phyloP scores from a whole-genome alignment of 2,329 filamentous ascomycete genomes.

The Cercospora nicotianae region DNA sequence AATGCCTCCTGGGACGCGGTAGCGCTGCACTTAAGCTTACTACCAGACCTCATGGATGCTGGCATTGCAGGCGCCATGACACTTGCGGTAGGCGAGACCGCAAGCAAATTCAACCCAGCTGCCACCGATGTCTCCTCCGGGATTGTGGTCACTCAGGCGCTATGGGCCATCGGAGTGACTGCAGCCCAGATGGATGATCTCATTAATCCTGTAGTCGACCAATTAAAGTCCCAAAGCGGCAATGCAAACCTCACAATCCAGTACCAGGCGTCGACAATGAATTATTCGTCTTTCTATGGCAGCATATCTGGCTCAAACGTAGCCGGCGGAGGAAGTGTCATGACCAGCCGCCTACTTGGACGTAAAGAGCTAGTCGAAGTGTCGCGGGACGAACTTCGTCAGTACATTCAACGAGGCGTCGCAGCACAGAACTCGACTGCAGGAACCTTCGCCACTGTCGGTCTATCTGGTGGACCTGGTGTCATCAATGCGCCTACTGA shows the following conservation, averaged over 20 bases:
- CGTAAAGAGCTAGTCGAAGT: conserved; percentile 33
- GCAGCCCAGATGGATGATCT: conserved; percentile 22
- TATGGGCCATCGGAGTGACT: conserved; percentile 36
- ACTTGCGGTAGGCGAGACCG: conserved; percentile 17
- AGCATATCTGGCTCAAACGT: conserved; percentile 32
- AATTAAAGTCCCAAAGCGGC: conserved; percentile 11
- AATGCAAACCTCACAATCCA: conserved; percentile 15
- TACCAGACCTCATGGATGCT: conserved; percentile 38
- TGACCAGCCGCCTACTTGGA: conserved; percentile 42
- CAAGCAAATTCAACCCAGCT: conserved; percentile 38
- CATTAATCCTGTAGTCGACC: conserved; percentile 22
- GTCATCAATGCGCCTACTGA: conserved; percentile 31
- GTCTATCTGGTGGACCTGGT: conserved; percentile 35
- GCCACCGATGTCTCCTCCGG: conserved; percentile 36
- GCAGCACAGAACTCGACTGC: conserved; percentile 25
- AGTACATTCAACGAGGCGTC: conserved; percentile 24
- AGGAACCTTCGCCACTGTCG: conserved; percentile 32
- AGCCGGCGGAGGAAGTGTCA: conserved; percentile 37
- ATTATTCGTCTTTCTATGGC: conserved; percentile 33
- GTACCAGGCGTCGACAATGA: conserved; percentile 30
- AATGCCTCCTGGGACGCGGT: conserved; percentile 39
- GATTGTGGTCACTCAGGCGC: conserved; percentile 32
- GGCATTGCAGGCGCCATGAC: conserved; percentile 33
- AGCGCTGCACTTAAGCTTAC: conserved; percentile 32
- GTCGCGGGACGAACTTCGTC: conserved; percentile 7